Percentiles rank a stretch among this genome's conserved stretches.
These are phyloP conservation scores for Heracleum sosnowskyi DNA, from an alignment of 129 eudicot species.

Conservation along the genomic window DNA sequence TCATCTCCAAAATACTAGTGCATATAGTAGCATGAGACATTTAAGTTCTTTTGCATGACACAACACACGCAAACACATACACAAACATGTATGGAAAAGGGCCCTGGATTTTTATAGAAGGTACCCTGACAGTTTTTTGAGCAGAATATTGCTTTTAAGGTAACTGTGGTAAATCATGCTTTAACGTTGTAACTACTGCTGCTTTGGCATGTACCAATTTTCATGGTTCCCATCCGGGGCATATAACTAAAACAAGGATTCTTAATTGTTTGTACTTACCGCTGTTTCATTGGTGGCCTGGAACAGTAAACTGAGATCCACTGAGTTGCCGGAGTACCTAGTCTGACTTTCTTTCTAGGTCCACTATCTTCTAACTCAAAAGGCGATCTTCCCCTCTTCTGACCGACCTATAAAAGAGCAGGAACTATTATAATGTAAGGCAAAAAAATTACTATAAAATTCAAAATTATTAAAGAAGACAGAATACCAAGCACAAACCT, in stretches of 20 bases:
- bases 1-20: neutral
- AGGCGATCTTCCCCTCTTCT: conserved; percentile 59
- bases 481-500: conserved; percentile 29
- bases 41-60: no score
- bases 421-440: conserved; percentile 1
- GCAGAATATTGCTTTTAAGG: neutral
- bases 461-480: neutral
- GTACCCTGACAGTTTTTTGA: neutral
- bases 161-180: neutral
- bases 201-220: neutral
- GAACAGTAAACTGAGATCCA: conserved; percentile 79
- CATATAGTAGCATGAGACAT: neutral
- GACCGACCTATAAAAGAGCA: conserved; percentile 53
- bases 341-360: conserved; percentile 65
- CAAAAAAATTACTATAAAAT: conserved; percentile 1
- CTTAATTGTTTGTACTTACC: conserved; percentile 22
- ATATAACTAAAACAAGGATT: neutral
- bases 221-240: no score
- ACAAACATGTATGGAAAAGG: neutral
- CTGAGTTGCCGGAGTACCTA: conserved; percentile 71
- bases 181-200: neutral
- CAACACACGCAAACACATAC: neutral
- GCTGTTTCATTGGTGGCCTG: conserved; percentile 71
- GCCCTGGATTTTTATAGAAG: neutral
- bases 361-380: conserved; percentile 57